These are phyloP conservation scores for Phytophthora nicotianae DNA, from an alignment of 352 stramenopile genomes.

Conservation along the genomic window DNA sequence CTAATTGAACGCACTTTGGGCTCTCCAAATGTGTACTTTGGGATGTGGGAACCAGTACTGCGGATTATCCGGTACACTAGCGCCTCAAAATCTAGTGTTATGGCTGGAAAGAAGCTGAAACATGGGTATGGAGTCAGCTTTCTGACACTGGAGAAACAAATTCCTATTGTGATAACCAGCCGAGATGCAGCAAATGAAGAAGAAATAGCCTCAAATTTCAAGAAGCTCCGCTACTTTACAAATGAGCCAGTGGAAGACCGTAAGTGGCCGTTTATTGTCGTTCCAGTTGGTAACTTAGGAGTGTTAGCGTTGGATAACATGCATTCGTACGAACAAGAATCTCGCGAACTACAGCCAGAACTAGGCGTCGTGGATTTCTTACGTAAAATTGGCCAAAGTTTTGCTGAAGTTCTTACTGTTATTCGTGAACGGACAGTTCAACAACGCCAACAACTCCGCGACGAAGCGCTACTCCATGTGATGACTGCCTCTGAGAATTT, in stretches of 20 bases:
- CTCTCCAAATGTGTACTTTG: constrained; percentile 65
- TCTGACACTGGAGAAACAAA: constrained; percentile 38
- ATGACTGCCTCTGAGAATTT: constrained; percentile 62
- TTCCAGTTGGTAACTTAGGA: constrained; percentile 54
- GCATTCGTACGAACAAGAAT: constrained; percentile 46
- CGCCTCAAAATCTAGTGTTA: constrained; percentile 56
- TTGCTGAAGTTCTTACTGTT: constrained; percentile 22
- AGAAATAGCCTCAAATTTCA: not conserved
- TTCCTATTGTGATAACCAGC: constrained; percentile 47
- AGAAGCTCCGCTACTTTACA: constrained; percentile 51
- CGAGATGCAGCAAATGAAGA: constrained; percentile 17
- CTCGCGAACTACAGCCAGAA: constrained; percentile 58
- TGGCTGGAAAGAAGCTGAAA: constrained; percentile 67
- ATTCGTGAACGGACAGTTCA: constrained; percentile 15
- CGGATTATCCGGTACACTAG: constrained; percentile 55
- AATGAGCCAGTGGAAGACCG: constrained; percentile 20
- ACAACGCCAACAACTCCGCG: constrained; percentile 22
- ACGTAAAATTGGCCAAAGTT: constrained; percentile 42
- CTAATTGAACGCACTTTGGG: constrained; percentile 44
- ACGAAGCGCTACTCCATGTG: constrained; percentile 53
- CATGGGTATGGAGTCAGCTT: constrained; percentile 69
- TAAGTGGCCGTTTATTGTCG: constrained; percentile 71
- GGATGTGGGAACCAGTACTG: constrained; percentile 56
- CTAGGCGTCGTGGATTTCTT: constrained; percentile 82
- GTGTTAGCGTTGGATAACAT: constrained; percentile 74